Evolutionary conservation across 345 rosid genomes (phyloP).

Genomic region (Fremontodendron californicum): DNA sequence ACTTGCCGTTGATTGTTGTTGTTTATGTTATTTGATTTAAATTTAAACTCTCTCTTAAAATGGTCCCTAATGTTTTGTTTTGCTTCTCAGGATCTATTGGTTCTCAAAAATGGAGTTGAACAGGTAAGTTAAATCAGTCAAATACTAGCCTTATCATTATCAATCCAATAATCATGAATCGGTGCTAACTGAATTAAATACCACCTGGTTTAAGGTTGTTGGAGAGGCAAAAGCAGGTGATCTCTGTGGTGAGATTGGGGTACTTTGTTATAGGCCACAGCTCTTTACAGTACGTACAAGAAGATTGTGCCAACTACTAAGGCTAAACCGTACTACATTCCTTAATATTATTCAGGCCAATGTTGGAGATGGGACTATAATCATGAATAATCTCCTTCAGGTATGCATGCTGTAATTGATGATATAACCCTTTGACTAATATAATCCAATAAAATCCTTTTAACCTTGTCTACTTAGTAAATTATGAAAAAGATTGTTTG

Average conservation of each 20-base stretch:
- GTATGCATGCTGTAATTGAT: conserved; percentile 24
- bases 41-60: not conserved
- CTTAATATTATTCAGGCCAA: conserved; percentile 80
- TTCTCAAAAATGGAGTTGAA: conserved; percentile 43
- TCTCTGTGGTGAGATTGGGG: conserved; percentile 80
- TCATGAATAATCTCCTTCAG: conserved; percentile 91
- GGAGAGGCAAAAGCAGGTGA: conserved; percentile 72
- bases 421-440: not conserved
- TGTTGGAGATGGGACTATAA: conserved; percentile 87
- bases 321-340: conserved; percentile 82
- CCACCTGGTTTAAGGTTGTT: conserved; percentile 43
- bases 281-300: conserved; percentile 88
- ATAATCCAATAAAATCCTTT: not conserved
- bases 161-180: no score
- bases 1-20: not conserved
- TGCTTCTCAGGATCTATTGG: conserved; percentile 49
- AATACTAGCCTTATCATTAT: not conserved
- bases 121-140: conserved; percentile 32
- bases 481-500: not conserved
- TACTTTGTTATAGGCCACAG: conserved; percentile 84
- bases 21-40: not conserved
- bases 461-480: not conserved
- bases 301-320: conserved; percentile 79
- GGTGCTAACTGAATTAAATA: not conserved
- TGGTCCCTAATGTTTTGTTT: conserved; percentile 8